These are phyloP conservation scores for Tolypocladium paradoxum DNA, from an alignment of 2,329 filamentous ascomycete species.

Conservation along the genomic window DNA sequence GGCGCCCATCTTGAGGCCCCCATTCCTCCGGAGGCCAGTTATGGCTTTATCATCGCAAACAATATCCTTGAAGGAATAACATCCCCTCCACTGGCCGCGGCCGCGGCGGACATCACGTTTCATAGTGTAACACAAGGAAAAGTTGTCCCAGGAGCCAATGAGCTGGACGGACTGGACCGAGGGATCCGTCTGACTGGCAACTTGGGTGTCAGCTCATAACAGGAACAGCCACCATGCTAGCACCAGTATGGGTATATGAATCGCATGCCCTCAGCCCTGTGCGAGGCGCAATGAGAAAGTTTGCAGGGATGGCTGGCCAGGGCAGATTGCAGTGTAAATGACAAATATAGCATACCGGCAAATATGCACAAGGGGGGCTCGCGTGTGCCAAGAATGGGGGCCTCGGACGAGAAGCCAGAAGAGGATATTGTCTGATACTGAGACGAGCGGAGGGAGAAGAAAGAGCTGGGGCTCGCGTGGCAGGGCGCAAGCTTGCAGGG, in stretches of 20 bases:
- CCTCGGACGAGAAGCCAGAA: neutral
- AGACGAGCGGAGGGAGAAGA: neutral
- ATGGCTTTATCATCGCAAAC: conserved; percentile 62
- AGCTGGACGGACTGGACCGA: conserved; percentile 63
- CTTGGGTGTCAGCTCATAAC: conserved; percentile 9
- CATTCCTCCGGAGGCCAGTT: conserved; percentile 43
- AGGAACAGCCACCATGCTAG: neutral
- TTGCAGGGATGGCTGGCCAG: neutral
- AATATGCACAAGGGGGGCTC: neutral
- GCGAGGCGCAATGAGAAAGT: neutral
- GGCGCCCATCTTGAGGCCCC: conserved; percentile 81
- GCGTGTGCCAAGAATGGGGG: neutral
- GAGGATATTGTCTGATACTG: neutral
- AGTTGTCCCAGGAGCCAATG: conserved; percentile 94
- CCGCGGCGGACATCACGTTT: conserved; percentile 68
- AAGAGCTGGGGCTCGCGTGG: neutral
- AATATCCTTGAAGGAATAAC: conserved; percentile 77
- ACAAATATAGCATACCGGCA: neutral
- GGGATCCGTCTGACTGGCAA: conserved; percentile 45
- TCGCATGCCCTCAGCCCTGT: neutral
- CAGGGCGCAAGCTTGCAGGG: neutral
- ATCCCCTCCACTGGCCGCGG: conserved; percentile 72
- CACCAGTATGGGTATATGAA: neutral
- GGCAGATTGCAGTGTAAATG: neutral
- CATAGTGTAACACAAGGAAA: conserved; percentile 67